Evolutionary conservation across 176 grass and related monocot species (phyloP).

Genomic region (Dendrocalamus sinicus): DNA sequence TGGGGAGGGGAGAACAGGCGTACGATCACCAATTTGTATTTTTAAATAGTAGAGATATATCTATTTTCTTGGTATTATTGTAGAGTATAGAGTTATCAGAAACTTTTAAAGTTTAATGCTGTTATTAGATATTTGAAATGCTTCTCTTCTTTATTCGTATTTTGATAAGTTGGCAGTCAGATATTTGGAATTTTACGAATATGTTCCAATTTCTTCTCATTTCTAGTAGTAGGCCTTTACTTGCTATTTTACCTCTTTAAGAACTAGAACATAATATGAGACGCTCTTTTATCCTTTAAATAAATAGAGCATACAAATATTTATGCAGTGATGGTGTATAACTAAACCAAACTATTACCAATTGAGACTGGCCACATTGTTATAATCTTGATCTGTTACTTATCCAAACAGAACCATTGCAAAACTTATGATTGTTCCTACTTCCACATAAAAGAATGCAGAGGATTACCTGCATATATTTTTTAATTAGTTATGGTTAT

Average conservation of each 20-base stretch:
- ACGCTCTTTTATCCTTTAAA: neutral
- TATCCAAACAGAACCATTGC: constrained; percentile 7
- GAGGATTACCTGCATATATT: constrained; percentile 20
- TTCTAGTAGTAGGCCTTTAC: neutral
- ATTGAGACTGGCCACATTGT: neutral
- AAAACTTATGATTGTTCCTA: neutral
- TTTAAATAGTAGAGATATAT: neutral
- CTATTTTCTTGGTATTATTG: constrained; percentile 1
- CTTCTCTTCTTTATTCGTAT: neutral
- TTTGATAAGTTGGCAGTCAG: neutral
- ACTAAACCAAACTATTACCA: neutral
- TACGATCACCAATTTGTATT: too few species aligned
- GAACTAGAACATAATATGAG: neutral
- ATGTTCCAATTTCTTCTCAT: neutral
- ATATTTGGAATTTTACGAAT: neutral
- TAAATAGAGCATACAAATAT: neutral
- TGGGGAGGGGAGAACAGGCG: too few species aligned
- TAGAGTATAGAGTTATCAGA: constrained; percentile 22
- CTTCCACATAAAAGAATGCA: constrained; percentile 10
- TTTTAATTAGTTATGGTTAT: neutral
- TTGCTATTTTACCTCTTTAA: neutral
- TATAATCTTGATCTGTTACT: neutral
- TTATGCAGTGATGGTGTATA: neutral
- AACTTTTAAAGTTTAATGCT: neutral
- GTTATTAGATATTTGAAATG: constrained; percentile 14